phyloP scores from a whole-genome alignment of 441 rosid species.

The Gossypium trilobum region DNA sequence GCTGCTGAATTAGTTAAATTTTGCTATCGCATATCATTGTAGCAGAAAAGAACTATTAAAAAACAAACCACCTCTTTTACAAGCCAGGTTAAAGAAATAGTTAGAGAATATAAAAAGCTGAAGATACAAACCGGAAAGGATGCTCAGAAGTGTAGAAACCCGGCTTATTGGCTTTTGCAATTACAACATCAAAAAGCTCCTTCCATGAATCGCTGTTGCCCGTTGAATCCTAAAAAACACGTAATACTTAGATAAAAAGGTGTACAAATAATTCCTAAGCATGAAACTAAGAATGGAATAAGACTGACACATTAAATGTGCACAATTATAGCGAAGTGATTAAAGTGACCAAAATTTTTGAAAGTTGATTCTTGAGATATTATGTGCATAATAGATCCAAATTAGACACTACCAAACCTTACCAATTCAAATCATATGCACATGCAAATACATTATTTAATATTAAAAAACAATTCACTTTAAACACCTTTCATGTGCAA shows the following conservation, averaged over 20 bases:
- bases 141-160: constrained; percentile 94
- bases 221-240: constrained; percentile 51
- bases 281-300: neutral
- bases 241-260: constrained; percentile 11
- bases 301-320: neutral
- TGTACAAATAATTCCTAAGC: neutral
- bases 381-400: neutral
- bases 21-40: neutral
- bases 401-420: neutral
- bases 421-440: neutral
- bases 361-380: neutral
- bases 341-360: neutral
- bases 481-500: neutral
- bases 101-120: constrained; percentile 11
- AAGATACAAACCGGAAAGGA: constrained; percentile 72
- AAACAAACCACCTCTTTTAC: neutral
- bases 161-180: constrained; percentile 94
- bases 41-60: neutral
- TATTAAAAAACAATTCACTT: neutral
- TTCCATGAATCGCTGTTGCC: constrained; percentile 70
- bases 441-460: neutral
- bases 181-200: constrained; percentile 91
- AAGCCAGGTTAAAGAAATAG: neutral
- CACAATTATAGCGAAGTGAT: neutral
- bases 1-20: neutral